Conservation (phyloP, 2,329 filamentous ascomycete genomes). For the Fusarium oxysporum region DNA sequence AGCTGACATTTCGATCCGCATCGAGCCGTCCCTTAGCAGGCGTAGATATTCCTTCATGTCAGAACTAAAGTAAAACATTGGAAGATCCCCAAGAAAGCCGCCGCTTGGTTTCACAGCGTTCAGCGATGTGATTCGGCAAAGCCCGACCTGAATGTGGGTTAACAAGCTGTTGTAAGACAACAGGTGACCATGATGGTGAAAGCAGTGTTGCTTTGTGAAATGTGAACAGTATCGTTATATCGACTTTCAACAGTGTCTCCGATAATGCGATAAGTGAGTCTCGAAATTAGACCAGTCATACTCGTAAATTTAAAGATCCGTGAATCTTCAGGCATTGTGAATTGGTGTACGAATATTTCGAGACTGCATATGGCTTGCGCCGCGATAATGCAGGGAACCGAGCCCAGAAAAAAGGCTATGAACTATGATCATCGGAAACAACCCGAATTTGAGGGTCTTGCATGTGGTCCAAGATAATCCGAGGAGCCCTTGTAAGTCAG, state of each 20-base stretch:
- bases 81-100: background rate
- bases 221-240: background rate
- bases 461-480: background rate
- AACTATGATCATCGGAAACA: conserved; percentile 7
- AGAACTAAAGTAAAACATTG: conserved; percentile 7
- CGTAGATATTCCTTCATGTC: background rate
- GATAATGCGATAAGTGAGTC: background rate
- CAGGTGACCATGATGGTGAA: background rate
- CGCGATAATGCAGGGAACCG: background rate
- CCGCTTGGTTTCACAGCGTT: background rate
- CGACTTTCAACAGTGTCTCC: background rate
- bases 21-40: background rate
- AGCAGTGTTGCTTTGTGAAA: background rate
- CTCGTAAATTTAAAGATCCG: background rate
- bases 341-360: background rate
- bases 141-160: background rate
- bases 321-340: background rate
- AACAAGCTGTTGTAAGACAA: background rate
- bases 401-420: background rate
- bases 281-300: background rate
- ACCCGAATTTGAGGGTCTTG: conserved; percentile 6
- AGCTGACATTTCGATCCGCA: background rate
- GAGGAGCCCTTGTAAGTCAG: conserved; percentile 2
- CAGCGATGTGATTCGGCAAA: background rate
- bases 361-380: conserved; percentile 11